Evolutionary conservation across 345 rosid genomes (phyloP).

Genomic region (Eucalyptus erythrocorys): DNA sequence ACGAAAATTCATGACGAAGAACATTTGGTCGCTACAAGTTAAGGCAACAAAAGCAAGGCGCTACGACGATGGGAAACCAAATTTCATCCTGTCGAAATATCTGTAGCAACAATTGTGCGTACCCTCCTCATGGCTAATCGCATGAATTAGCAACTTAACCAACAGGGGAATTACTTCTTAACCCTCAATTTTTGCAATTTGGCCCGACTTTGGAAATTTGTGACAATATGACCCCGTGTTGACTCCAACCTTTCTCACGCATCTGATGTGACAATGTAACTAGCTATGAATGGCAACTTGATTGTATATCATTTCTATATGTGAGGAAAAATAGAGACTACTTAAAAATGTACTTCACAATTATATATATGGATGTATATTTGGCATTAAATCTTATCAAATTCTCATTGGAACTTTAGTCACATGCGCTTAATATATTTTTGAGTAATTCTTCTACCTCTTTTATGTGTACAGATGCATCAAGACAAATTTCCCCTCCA

Average conservation of each 20-base stretch:
- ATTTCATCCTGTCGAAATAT: neutral
- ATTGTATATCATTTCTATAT: neutral
- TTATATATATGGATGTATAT: neutral
- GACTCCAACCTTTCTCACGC: neutral
- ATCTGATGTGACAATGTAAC: neutral
- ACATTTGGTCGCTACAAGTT: neutral
- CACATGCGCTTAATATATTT: neutral
- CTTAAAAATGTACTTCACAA: neutral
- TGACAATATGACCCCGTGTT: neutral
- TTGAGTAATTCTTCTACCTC: neutral
- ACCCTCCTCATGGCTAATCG: neutral
- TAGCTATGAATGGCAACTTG: neutral
- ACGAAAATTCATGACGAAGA: neutral
- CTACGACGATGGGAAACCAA: neutral
- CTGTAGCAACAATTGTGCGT: neutral
- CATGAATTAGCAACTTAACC: neutral
- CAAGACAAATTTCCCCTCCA: neutral
- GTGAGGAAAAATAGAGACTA: neutral
- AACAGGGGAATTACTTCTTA: neutral
- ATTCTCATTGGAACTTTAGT: neutral
- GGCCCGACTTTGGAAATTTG: neutral
- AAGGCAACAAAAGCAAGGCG: neutral
- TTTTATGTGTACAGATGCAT: neutral
- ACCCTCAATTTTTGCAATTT: neutral
- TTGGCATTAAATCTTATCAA: neutral